These are phyloP conservation scores for Parastagonospora avenae DNA, from an alignment of 2,329 filamentous ascomycete genomes.

Conservation along the genomic window DNA sequence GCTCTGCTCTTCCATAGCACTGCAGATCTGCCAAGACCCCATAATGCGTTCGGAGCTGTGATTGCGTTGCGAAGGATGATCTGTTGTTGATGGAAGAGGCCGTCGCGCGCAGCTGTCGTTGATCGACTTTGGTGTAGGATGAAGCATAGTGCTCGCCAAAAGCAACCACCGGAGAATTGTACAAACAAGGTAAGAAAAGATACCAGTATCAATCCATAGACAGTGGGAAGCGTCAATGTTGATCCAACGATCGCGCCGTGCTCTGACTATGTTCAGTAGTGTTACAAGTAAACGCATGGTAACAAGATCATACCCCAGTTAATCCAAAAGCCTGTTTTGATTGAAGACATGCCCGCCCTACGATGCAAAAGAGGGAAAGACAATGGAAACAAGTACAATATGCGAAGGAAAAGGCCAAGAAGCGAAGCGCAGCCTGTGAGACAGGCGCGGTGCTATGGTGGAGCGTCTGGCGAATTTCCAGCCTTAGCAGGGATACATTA, in stretches of 20 bases:
- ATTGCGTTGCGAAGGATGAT: slow-evolving; percentile 26
- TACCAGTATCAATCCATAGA: slow-evolving; percentile 17
- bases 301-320: slow-evolving; percentile 16
- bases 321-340: slow-evolving; percentile 17
- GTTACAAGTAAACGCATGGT: neutral
- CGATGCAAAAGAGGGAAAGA: neutral
- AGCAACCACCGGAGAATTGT: slow-evolving; percentile 23
- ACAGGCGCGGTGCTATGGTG: neutral
- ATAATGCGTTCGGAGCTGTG: slow-evolving; percentile 21
- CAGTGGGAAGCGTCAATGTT: slow-evolving; percentile 21
- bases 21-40: slow-evolving; percentile 15
- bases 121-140: slow-evolving; percentile 24
- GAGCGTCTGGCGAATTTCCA: too few relatives aligned
- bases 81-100: slow-evolving; percentile 30
- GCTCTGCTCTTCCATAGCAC: slow-evolving; percentile 18
- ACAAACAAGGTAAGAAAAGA: slow-evolving; percentile 29
- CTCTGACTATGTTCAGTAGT: slow-evolving; percentile 10
- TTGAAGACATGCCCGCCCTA: neutral
- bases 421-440: neutral
- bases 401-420: neutral
- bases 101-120: slow-evolving; percentile 16
- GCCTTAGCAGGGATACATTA: too few relatives aligned
- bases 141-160: slow-evolving; percentile 28
- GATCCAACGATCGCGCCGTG: slow-evolving; percentile 15
- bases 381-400: neutral